Base-by-base conservation (phyloP, 331 rosid species). In the Quercus phellos region DNA sequence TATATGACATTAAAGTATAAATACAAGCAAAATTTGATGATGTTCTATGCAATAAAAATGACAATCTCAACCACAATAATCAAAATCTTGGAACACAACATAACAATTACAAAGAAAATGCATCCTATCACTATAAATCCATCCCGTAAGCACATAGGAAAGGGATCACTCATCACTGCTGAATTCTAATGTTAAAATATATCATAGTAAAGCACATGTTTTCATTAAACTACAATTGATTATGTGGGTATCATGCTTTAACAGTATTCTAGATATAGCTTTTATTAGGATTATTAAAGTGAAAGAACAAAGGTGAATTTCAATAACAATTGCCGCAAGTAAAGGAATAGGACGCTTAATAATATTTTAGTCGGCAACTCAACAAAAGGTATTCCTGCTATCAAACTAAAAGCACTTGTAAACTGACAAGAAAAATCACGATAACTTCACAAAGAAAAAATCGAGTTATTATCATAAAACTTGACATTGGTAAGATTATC, bases 281-380 rank as follows among this genome's bases (percentile, higher is more conserved):
- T 56, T 16, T 4, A 43, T 60, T 4, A 74, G 29, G 51, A 29
- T 19, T 4, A 29, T 12, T 54, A 76, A 51, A 76, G 21, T 38
- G 72, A 51, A n/a, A 64, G 73, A 51, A 76, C 38, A n/a, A 76
- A 50, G 35, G 79, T 64, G 16, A 27, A 43, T 43, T 17, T 43
- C 4, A 4, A 38, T 8, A 38, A 38, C 46, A 8, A 38, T 38
- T 8, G 46, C 46, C 8, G 3, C 46, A 38, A 38, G 46, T 38
- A 38, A 38, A 61, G 35, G 4, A 75, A 12, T 6, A 14, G 26
- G 43, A 26, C 10, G 27, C 27, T 51, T 1, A 19, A 19, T 56
- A 19, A n/a, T 8, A 7, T 1, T 7, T 21, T 19, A 19, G 63
- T 56, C 29, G 63, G 27, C 63, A 19, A 19, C 63, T 21, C 16